phyloP scores from a whole-genome alignment of 768 basidiomycete species.

The Collybiopsis luxurians region DNA sequence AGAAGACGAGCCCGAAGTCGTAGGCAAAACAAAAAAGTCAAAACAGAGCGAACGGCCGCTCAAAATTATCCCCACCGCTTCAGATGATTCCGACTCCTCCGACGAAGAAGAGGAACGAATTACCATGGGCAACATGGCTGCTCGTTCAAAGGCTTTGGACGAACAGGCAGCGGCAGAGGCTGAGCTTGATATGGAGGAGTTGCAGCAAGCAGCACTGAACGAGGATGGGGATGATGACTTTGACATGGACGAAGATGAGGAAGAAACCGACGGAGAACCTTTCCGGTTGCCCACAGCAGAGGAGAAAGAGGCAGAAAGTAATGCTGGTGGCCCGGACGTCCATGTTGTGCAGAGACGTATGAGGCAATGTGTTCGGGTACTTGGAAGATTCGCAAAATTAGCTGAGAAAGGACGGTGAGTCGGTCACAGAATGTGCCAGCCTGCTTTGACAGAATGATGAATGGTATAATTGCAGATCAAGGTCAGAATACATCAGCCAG shows the following conservation, averaged over 20 bases:
- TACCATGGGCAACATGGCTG: slow-evolving; percentile 81
- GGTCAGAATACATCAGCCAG: slow-evolving; percentile 89
- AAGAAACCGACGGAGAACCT: slow-evolving; percentile 44
- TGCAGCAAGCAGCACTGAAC: slow-evolving; percentile 50
- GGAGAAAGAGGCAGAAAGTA: slow-evolving; percentile 73
- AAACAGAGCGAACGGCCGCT: slow-evolving; percentile 47
- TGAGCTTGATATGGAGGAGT: slow-evolving; percentile 64
- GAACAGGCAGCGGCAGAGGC: slow-evolving; percentile 64
- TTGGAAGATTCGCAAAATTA: slow-evolving; percentile 69
- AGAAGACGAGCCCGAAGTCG: slow-evolving; percentile 35
- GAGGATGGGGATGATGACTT: slow-evolving; percentile 47
- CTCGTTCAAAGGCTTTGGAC: slow-evolving; percentile 75
- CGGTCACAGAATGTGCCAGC: slow-evolving; percentile 5
- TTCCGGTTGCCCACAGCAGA: slow-evolving; percentile 70
- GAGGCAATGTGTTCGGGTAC: slow-evolving; percentile 69
- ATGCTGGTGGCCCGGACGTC: slow-evolving; percentile 65
- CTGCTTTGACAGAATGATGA: neutral
- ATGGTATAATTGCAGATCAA: slow-evolving; percentile 49
- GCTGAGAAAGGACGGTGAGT: slow-evolving; percentile 68
- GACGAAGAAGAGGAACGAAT: slow-evolving; percentile 49
- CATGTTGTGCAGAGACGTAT: slow-evolving; percentile 77
- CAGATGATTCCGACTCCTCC: slow-evolving; percentile 47
- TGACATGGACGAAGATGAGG: slow-evolving; percentile 40
- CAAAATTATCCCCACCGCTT: slow-evolving; percentile 50
- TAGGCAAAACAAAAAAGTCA: slow-evolving; percentile 45